Evolutionary conservation across 768 basidiomycete genomes (phyloP), one percentile per base, ranked within the genome.

Genomic region (Suillus brevipes): DNA sequence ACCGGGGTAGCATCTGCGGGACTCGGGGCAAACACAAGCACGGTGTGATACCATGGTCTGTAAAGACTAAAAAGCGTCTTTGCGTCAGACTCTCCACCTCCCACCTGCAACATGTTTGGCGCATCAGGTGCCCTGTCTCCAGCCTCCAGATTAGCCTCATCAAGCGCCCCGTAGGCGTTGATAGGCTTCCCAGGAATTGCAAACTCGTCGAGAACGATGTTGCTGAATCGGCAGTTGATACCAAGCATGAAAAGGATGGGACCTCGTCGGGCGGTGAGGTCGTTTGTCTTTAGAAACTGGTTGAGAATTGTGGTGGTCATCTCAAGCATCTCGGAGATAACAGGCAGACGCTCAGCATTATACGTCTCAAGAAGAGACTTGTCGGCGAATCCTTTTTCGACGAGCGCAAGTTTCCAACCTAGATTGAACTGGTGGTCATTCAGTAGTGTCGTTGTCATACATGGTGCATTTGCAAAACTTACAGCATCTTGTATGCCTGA

Each of bases 401-500:
- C 80, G 16, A 80, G 72, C 5, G 80, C 74, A 28, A 82, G 72
- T 64, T 82, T 82, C 82, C 80, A 81, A 1, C 70, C 76, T 6
- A 83, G 68, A 64, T 83, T 82, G 64, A 72, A 72, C 77, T 82
- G 58, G 64, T n/a, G 7, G 12, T 20, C 7, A 6, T 16, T 37
- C 14, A 49, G 61, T 53, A 0, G n/a, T 28, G 28, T 28, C 28
- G 3, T 28, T 20, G 18, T 10, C 4, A 6, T 31, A 20, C 10
- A 1, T 20, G 5, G 0, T 36, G 28, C 5, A 34, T 34, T 23
- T 45, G 60, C n/a, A 14, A 25, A 10, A 64, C 79, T 47, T 62
- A 82, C 81, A 20, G 75, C 66, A 67, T 82, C 81, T 65, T 81
- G 80, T 10, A 80, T 67, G 43, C 72, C 67, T 20, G 74, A 74